Conservation (phyloP, 768 basidiomycete species). For the Hortiboletus campestris region DNA sequence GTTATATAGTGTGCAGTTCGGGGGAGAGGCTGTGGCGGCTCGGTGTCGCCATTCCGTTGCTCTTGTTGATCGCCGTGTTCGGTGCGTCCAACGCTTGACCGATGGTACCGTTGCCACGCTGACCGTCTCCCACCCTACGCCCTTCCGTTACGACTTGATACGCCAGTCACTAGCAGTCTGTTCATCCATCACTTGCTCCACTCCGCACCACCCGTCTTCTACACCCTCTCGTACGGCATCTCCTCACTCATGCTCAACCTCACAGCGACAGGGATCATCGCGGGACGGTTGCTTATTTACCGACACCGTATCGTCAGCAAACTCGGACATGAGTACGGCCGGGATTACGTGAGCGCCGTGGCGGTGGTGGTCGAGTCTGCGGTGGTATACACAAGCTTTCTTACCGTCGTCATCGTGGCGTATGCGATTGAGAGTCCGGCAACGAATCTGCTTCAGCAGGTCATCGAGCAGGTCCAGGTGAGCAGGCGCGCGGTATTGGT, state of each 20-base stretch:
- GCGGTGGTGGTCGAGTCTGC: conserved; percentile 45
- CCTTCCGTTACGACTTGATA: background rate
- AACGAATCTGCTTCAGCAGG: conserved; percentile 38
- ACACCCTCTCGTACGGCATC: conserved; percentile 23
- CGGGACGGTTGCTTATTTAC: conserved; percentile 22
- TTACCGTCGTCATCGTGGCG: conserved; percentile 40
- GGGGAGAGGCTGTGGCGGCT: conserved; percentile 33
- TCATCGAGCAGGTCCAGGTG: conserved; percentile 8
- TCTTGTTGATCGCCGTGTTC: conserved; percentile 40
- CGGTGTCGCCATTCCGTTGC: conserved; percentile 34
- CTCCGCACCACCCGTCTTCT: background rate
- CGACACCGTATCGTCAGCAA: conserved; percentile 22
- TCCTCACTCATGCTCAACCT: conserved; percentile 31
- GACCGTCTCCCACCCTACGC: background rate
- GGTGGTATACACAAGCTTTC: conserved; percentile 41
- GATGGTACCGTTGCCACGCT: background rate
- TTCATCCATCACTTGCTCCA: conserved; percentile 27
- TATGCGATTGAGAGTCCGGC: conserved; percentile 41
- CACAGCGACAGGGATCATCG: conserved; percentile 29
- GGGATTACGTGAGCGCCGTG: conserved; percentile 36
- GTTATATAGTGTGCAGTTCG: conserved; percentile 45
- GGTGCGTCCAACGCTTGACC: conserved; percentile 28
- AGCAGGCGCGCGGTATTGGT: background rate
- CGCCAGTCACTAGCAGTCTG: background rate
- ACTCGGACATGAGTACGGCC: conserved; percentile 36